Evolutionary conservation across 164 flowering plant species (phyloP).

Genomic region (Stephania cephalantha): DNA sequence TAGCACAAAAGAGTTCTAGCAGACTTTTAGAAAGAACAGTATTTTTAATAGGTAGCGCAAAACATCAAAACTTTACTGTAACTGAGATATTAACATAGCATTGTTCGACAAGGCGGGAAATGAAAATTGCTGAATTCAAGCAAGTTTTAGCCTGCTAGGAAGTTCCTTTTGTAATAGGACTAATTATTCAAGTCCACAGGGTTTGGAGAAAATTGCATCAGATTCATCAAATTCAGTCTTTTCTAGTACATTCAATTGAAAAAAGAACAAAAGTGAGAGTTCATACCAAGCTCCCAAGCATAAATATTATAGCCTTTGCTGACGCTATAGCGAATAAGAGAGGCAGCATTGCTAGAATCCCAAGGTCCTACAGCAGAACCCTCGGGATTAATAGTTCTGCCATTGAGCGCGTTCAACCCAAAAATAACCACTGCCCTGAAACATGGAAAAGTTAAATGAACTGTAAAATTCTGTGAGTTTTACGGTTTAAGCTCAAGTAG

Average conservation of each 20-base stretch:
- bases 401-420: constrained; percentile 75
- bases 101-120: no score
- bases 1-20: neutral
- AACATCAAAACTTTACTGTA: no score
- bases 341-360: constrained; percentile 59
- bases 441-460: constrained; percentile 1
- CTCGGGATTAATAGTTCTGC: constrained; percentile 33
- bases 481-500: neutral
- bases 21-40: neutral
- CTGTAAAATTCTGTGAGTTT: neutral
- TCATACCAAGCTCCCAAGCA: constrained; percentile 94
- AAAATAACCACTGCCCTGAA: constrained; percentile 67
- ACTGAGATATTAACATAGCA: no score
- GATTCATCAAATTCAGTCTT: no score
- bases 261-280: neutral
- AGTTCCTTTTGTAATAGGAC: neutral
- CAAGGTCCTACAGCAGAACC: constrained; percentile 61
- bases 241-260: neutral
- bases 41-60: neutral
- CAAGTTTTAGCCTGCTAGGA: neutral
- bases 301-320: constrained; percentile 46
- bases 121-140: neutral
- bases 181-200: no score
- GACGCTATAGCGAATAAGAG: constrained; percentile 65
- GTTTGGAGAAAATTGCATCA: no score